Base-by-base conservation (phyloP, 345 rosid genomes). In the Arabidopsis arenosa region DNA sequence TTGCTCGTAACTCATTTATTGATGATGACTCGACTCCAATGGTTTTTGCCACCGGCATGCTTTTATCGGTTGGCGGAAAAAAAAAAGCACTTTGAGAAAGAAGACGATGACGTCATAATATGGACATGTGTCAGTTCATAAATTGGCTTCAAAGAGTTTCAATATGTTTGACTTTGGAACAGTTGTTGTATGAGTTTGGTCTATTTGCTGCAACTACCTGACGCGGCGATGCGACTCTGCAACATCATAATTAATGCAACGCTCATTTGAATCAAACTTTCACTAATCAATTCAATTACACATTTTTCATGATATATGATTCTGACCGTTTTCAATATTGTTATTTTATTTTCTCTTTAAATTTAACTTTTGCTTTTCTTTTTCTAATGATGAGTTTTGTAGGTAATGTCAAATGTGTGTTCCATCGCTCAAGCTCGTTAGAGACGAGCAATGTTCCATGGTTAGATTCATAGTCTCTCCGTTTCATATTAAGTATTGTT, bases 141-240 rank as follows among this genome's bases (percentile, higher is more conserved):
- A 5, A 6, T 47, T 15, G 52, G 52, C 15, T 47, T 47, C 21
- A 3, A 44, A 44, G 52, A 47, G 52, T 47, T 28, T 28, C 32
- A 28, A 28, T 15, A 47, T 47, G 54, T 76, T 61, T 41, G 64
- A 61, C 48, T 68, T 53, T 39, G 60, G 35, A 63, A 71, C 76
- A 63, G 66, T 63, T 63, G 47, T 5, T 63, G 47, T 5, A 23
- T 23, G 75, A 63, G 39, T 70, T 45, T 28, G 51, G 40, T 76
- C 37, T 45, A 62, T 69, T 61, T 23, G 36, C 7, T 59, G 62
- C 12, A 49, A 35, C 15, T 10, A 49, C 51, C 57, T 62, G 76
- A 64, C 80, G 80, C 80, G 80, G 80, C 80, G 80, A 71, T 64
- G 67, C 66, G 80, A 64, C 33, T 18, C 33, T 77, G 73, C 40